Evolutionary conservation across 257 asterid species (phyloP).

Genomic region (Solanum chiquidenum): DNA sequence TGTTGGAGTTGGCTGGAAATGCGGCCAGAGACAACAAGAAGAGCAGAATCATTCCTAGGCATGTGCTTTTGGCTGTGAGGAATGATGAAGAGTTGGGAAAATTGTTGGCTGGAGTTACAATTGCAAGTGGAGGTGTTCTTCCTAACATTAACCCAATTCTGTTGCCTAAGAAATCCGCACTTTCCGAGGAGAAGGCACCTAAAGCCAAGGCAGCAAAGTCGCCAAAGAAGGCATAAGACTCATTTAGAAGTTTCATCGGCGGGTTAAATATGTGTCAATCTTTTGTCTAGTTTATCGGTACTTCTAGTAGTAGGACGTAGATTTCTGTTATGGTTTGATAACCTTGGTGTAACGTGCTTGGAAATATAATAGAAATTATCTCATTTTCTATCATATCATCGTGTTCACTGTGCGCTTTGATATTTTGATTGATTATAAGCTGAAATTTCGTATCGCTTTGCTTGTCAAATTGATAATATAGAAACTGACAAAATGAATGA

Average conservation of each 20-base stretch:
- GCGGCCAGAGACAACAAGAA: slow-evolving; percentile 48
- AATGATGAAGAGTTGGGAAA: slow-evolving; percentile 43
- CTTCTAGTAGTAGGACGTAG: not conserved
- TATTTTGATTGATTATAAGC: no score
- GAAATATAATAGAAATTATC: not conserved
- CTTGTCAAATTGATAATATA: not conserved
- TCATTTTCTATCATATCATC: not conserved
- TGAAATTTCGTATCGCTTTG: not conserved
- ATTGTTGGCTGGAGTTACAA: slow-evolving; percentile 29
- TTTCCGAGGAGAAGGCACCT: not conserved
- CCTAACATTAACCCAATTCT: slow-evolving; percentile 34
- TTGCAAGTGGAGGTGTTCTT: slow-evolving; percentile 36
- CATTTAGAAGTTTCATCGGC: not conserved
- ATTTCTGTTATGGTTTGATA: not conserved
- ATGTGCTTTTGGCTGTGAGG: slow-evolving; percentile 33
- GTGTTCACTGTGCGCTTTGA: not conserved
- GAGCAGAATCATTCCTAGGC: slow-evolving; percentile 30
- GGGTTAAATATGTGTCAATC: not conserved
- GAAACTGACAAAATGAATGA: not conserved
- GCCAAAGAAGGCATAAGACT: slow-evolving; percentile 6
- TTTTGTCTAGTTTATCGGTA: not conserved
- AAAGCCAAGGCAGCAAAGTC: not conserved
- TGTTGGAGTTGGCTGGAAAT: slow-evolving; percentile 41
- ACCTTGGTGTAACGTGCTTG: not conserved
- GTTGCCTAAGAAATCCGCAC: slow-evolving; percentile 30